These are phyloP conservation scores for Diaporthe ampelina DNA, from an alignment of 2,329 filamentous ascomycete genomes.

Conservation along the genomic window DNA sequence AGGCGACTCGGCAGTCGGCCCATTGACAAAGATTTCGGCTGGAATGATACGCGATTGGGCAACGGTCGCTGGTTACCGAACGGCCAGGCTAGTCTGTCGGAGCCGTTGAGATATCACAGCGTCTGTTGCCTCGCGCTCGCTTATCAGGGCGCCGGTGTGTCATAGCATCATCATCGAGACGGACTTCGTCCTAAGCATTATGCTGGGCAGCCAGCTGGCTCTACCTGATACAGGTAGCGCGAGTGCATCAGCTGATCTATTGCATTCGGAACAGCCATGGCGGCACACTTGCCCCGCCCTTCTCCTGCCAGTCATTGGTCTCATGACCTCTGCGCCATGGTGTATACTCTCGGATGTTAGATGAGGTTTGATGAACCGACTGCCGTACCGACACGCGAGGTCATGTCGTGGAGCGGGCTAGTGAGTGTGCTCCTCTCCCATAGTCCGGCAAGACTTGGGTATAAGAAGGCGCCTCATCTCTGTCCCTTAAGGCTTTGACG, in stretches of 20 bases:
- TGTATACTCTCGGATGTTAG: not conserved
- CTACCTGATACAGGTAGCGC: not conserved
- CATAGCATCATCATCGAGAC: slow-evolving; percentile 17
- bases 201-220: not conserved
- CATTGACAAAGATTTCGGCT: not conserved
- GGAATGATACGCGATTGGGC: slow-evolving; percentile 11
- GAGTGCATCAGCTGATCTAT: slow-evolving; percentile 3
- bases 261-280: not conserved
- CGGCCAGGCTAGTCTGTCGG: not conserved
- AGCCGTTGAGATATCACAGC: not conserved
- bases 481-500: not conserved
- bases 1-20: slow-evolving; percentile 15
- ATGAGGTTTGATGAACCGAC: not conserved
- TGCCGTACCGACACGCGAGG: slow-evolving; percentile 14
- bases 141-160: slow-evolving; percentile 5
- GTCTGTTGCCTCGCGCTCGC: not conserved
- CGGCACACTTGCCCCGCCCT: not conserved
- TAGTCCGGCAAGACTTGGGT: not conserved
- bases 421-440: not conserved
- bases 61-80: not conserved
- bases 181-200: not conserved
- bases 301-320: slow-evolving; percentile 3
- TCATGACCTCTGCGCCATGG: not conserved
- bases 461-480: slow-evolving; percentile 24
- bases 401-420: not conserved